These are phyloP conservation scores for Penicillium coffeae DNA, from an alignment of 495 filamentous ascomycete genomes.

Conservation along the genomic window DNA sequence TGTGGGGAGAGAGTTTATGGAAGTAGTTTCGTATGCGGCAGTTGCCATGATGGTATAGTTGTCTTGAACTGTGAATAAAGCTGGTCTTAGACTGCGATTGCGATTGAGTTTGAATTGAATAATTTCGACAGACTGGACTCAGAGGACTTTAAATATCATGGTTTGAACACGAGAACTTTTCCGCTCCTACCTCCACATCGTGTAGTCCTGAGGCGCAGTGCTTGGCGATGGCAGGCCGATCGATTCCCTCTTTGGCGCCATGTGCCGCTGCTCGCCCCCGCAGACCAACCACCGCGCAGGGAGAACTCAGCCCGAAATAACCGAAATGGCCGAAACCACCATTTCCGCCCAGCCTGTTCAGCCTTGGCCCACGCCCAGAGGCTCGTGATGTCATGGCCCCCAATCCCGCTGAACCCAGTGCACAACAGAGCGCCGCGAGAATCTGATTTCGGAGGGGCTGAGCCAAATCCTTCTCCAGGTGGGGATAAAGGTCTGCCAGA, in stretches of 20 bases:
- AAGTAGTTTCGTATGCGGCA: not conserved
- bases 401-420: not conserved
- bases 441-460: not conserved
- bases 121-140: not conserved
- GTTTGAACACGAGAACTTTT: not conserved
- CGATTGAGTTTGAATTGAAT: no score
- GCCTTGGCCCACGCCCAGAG: not conserved
- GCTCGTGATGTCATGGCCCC: slow-evolving; percentile 6
- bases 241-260: not conserved
- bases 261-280: not conserved
- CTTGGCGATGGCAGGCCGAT: no score
- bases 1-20: not conserved
- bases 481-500: not conserved
- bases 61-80: no score
- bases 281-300: not conserved
- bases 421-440: not conserved
- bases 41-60: not conserved
- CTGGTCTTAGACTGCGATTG: not conserved
- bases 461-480: not conserved
- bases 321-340: no score
- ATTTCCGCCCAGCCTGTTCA: not conserved
- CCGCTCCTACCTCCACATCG: not conserved
- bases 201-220: not conserved
- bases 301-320: not conserved
- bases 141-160: no score